phyloP scores from a whole-genome alignment of 1,284 basidiomycete species.

The Athelia psychrophila region DNA sequence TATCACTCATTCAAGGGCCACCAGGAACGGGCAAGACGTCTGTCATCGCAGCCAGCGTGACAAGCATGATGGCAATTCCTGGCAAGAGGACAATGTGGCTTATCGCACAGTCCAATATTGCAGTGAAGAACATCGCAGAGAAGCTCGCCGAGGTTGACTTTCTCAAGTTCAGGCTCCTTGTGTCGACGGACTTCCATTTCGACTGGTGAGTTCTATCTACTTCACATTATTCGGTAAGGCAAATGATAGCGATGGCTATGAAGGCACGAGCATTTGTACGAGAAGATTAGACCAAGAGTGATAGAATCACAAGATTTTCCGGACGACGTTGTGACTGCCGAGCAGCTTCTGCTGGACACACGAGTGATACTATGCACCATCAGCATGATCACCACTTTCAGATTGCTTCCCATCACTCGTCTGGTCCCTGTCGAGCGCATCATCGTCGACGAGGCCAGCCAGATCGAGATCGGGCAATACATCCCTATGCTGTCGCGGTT shows the following conservation, averaged over 20 bases:
- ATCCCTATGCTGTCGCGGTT: constrained; percentile 47
- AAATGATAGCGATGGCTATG: constrained; percentile 7
- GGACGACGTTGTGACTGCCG: constrained; percentile 9
- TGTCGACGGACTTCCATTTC: constrained; percentile 55
- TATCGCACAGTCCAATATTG: constrained; percentile 65
- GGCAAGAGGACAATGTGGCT: constrained; percentile 50
- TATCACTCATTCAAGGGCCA: constrained; percentile 37
- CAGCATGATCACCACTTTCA: constrained; percentile 58
- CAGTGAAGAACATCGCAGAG: constrained; percentile 53
- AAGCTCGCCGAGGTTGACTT: constrained; percentile 36
- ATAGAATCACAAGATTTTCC: constrained; percentile 49
- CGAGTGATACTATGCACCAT: constrained; percentile 69
- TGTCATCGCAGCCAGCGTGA: constrained; percentile 61
- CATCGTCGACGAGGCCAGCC: constrained; percentile 66
- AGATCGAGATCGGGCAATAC: constrained; percentile 63
- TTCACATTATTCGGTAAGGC: neutral
- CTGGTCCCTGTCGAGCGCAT: constrained; percentile 45
- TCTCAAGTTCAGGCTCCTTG: constrained; percentile 48
- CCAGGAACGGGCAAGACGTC: constrained; percentile 62
- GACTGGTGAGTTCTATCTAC: constrained; percentile 49
- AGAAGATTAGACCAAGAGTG: constrained; percentile 36
- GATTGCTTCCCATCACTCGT: constrained; percentile 33
- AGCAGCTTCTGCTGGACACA: constrained; percentile 32
- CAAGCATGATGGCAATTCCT: constrained; percentile 33
- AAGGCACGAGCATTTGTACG: constrained; percentile 79